Percentiles rank a stretch among this genome's conserved stretches.
phyloP scores from a whole-genome alignment of 768 basidiomycete genomes.

The Gloeophyllum trabeum region DNA sequence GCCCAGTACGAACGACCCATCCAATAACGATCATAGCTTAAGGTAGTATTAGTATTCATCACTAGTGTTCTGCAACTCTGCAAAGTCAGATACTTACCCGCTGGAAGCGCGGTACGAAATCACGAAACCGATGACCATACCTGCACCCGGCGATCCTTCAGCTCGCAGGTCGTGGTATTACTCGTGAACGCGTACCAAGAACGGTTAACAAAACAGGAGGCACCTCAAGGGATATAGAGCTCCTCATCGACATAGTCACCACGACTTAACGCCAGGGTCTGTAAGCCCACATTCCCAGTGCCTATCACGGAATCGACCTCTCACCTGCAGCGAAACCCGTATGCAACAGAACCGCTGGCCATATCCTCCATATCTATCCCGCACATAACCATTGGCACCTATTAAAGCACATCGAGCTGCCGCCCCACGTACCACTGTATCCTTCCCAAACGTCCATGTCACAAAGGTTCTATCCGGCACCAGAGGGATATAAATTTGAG shows the following conservation, averaged over 20 bases:
- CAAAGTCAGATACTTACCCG: constrained; percentile 26
- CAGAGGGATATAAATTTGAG: constrained; percentile 9
- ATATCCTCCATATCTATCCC: constrained; percentile 43
- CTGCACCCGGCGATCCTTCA: too few relatives aligned
- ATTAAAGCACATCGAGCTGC: not conserved
- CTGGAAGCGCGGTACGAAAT: constrained; percentile 55
- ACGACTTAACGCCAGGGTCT: constrained; percentile 22
- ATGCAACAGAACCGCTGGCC: constrained; percentile 56
- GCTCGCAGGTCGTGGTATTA: constrained; percentile 5
- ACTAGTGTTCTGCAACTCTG: not conserved
- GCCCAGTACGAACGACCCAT: constrained; percentile 43
- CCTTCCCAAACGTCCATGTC: constrained; percentile 30
- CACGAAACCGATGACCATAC: constrained; percentile 46
- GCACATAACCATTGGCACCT: not conserved
- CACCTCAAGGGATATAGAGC: constrained; percentile 28
- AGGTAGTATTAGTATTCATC: not conserved
- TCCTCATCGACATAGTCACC: constrained; percentile 29
- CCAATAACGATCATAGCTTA: constrained; percentile 55
- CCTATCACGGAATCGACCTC: constrained; percentile 1
- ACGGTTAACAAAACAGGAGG: constrained; percentile 51
- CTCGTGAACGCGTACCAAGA: constrained; percentile 26
- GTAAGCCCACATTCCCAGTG: not conserved
- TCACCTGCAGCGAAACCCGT: constrained; percentile 43
- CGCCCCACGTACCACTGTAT: constrained; percentile 20
- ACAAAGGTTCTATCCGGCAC: constrained; percentile 9